Evolutionary conservation across 208 protist genomes (phyloP).

Genomic region (Trypanosomatidae sp.): DNA sequence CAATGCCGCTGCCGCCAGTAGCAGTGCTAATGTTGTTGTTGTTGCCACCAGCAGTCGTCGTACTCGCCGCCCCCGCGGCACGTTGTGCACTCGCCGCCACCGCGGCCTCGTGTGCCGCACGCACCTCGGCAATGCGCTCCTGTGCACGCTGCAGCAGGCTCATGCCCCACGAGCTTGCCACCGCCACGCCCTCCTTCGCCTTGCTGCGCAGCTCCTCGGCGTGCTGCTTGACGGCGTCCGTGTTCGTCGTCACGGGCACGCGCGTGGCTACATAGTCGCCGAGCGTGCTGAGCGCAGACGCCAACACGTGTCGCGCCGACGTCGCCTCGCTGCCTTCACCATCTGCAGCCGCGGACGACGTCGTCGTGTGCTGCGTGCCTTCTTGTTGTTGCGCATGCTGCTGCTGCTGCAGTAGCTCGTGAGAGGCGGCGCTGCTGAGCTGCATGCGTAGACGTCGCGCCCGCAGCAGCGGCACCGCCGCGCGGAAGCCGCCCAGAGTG

Average conservation of each 20-base stretch:
- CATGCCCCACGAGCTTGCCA: constrained; percentile 55
- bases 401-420: too few species aligned
- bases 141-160: constrained; percentile 32
- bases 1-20: too few species aligned
- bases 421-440: too few species aligned
- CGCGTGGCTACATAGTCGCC: constrained; percentile 12
- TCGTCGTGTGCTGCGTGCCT: neutral
- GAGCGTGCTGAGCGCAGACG: constrained; percentile 8
- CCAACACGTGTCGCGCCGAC: constrained; percentile 5
- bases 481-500: constrained; percentile 51
- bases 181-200: constrained; percentile 26
- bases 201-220: constrained; percentile 33
- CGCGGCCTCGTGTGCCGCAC: neutral
- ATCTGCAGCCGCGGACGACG: neutral
- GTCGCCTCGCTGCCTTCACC: constrained; percentile 2
- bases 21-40: neutral
- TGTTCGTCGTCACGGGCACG: constrained; percentile 3
- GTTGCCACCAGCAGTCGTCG: neutral
- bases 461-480: constrained; percentile 53
- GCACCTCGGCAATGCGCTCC: constrained; percentile 20
- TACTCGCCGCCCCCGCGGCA: neutral
- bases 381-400: neutral
- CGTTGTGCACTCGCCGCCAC: neutral
- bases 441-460: neutral
- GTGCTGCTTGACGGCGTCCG: constrained; percentile 18